Evolutionary conservation across 768 basidiomycete genomes (phyloP).

Genomic region (Coprinopsis strossmayeri): DNA sequence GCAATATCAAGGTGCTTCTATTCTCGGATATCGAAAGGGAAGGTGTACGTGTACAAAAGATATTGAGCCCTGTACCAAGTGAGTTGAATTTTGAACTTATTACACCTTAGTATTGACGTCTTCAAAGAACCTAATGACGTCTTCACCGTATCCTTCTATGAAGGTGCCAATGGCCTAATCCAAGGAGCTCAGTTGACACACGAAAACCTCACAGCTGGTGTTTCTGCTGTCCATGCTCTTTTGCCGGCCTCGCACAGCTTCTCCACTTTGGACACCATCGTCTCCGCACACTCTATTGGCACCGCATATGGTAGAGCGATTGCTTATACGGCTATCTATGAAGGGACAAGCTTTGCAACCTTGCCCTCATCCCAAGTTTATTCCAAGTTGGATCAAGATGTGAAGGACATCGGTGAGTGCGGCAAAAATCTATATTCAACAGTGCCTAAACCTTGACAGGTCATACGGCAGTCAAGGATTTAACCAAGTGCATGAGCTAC

Average conservation of each 20-base stretch:
- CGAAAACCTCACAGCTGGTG: slow-evolving; percentile 82
- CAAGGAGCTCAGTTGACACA: slow-evolving; percentile 69
- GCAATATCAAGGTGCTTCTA: slow-evolving; percentile 48
- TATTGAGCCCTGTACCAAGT: slow-evolving; percentile 47
- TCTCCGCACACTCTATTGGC: slow-evolving; percentile 67
- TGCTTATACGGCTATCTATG: slow-evolving; percentile 72
- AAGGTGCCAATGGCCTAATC: slow-evolving; percentile 42
- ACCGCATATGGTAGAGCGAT: slow-evolving; percentile 76
- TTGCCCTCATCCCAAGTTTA: slow-evolving; percentile 49
- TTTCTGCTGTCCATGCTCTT: slow-evolving; percentile 70
- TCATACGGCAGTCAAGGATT: slow-evolving; percentile 26
- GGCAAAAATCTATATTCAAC: too few relatives aligned
- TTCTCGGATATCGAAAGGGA: slow-evolving; percentile 71
- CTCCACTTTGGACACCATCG: slow-evolving; percentile 68
- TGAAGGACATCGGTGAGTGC: too few relatives aligned
- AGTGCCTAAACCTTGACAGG: background rate
- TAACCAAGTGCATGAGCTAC: slow-evolving; percentile 39
- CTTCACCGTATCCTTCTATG: slow-evolving; percentile 64
- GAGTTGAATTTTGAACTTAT: slow-evolving; percentile 18
- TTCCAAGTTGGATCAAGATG: slow-evolving; percentile 11
- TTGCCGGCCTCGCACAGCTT: slow-evolving; percentile 68
- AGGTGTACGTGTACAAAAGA: slow-evolving; percentile 45
- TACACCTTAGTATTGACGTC: slow-evolving; percentile 7
- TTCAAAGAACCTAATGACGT: slow-evolving; percentile 50
- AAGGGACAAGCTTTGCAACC: slow-evolving; percentile 69